Conservation (phyloP, 139 green algal genomes). For the Volvox reticuliferus region DNA sequence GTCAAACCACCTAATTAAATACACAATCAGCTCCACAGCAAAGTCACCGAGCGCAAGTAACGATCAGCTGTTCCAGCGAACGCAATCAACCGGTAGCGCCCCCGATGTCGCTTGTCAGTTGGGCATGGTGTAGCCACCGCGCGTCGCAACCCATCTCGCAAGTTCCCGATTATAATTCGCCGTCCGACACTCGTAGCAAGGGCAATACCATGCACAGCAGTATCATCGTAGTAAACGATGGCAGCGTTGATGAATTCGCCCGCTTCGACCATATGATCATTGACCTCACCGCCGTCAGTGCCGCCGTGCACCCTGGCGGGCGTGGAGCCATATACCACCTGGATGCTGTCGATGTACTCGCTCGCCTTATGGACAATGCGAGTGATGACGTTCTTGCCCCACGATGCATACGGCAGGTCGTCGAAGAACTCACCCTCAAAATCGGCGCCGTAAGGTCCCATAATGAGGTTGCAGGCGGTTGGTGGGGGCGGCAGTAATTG, state of each 20-base stretch:
- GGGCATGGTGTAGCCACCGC: background rate
- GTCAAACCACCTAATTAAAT: too few species aligned
- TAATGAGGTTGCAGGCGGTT: constrained; percentile 11
- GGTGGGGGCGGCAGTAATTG: background rate
- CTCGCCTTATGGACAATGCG: background rate
- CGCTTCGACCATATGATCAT: background rate
- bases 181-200: background rate
- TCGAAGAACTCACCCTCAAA: constrained; percentile 17
- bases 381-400: constrained; percentile 16
- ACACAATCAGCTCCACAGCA: background rate
- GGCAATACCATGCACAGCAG: background rate
- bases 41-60: background rate
- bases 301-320: constrained; percentile 1
- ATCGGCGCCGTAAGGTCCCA: background rate
- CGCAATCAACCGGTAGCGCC: constrained; percentile 17
- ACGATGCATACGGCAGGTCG: constrained; percentile 6
- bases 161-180: background rate
- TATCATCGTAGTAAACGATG: constrained; percentile 14
- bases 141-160: background rate
- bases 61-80: background rate
- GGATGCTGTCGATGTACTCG: constrained; percentile 14
- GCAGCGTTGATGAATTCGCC: constrained; percentile 26
- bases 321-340: constrained; percentile 8
- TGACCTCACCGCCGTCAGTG: background rate
- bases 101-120: background rate